Evolutionary conservation across 352 stramenopile species (phyloP).

Genomic region (Achlya hypogyna): DNA sequence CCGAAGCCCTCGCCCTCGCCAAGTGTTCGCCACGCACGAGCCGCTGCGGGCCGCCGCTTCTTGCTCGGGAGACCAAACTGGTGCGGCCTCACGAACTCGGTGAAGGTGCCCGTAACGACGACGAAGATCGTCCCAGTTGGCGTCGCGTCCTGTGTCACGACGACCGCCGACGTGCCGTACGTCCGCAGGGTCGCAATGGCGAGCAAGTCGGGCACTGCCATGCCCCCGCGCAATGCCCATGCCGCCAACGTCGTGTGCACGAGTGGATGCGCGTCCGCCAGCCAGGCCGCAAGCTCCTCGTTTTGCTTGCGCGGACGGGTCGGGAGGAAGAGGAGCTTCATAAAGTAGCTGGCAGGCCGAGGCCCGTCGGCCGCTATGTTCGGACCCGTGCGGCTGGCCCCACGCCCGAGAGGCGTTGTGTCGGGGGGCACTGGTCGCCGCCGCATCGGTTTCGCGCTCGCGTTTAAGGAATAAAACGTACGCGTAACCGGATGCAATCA

Average conservation of each 20-base stretch:
- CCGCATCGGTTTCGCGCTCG: background rate
- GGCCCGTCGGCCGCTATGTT: background rate
- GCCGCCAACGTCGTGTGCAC: background rate
- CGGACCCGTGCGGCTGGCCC: background rate
- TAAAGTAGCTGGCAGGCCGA: background rate
- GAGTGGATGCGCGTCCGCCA: background rate
- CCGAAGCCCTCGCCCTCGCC: constrained; percentile 35
- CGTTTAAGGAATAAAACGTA: background rate
- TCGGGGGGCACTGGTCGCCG: background rate
- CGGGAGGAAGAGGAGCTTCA: background rate
- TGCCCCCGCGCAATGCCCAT: background rate
- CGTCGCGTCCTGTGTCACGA: constrained; percentile 29
- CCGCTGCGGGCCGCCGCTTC: background rate
- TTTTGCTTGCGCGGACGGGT: background rate
- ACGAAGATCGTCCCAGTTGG: constrained; percentile 26
- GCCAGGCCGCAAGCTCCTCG: background rate
- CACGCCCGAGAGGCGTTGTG: background rate
- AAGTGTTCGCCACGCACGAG: constrained; percentile 23
- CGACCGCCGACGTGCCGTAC: constrained; percentile 11
- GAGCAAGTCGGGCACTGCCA: background rate
- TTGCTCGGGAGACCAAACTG: background rate
- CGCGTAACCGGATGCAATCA: no score
- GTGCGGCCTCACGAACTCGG: constrained; percentile 20
- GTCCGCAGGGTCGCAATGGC: constrained; percentile 14
- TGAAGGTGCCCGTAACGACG: constrained; percentile 25